phyloP scores from a whole-genome alignment of 2,329 filamentous ascomycete genomes.

The Venturia asperata region DNA sequence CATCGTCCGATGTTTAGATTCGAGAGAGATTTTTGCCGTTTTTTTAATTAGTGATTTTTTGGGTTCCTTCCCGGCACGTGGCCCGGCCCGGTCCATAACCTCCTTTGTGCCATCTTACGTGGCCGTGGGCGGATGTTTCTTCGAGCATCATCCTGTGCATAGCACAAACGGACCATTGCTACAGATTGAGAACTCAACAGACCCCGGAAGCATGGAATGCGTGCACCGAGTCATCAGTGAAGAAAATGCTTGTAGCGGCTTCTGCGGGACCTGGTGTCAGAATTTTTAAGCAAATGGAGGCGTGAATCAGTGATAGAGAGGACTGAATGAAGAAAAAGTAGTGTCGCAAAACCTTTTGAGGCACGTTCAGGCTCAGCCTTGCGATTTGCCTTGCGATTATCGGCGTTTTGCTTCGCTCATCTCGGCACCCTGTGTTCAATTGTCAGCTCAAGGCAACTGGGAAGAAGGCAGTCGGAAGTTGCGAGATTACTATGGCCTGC shows the following conservation, averaged over 20 bases:
- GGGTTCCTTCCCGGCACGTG: background rate
- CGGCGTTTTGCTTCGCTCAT: constrained; percentile 13
- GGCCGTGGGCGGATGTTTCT: background rate
- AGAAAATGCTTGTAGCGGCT: background rate
- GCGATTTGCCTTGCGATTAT: background rate
- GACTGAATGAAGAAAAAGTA: background rate
- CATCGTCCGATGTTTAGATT: constrained; percentile 8
- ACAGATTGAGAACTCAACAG: background rate
- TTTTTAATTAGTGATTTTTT: constrained; percentile 4
- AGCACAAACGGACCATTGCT: background rate
- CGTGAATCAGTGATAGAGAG: background rate
- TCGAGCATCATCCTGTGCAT: background rate
- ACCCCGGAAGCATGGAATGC: background rate
- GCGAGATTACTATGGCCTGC: constrained; percentile 12
- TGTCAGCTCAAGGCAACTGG: background rate
- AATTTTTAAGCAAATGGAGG: background rate
- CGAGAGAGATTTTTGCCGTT: constrained; percentile 9
- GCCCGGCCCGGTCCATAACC: background rate
- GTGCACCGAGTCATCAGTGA: background rate
- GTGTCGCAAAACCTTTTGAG: constrained; percentile 3
- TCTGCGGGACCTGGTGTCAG: constrained; percentile 10
- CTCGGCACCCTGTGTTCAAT: constrained; percentile 3
- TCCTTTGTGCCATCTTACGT: background rate
- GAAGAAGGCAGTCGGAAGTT: constrained; percentile 5
- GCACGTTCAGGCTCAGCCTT: constrained; percentile 4